A percentile compares a stretch with the other conserved stretches of the same genome.
phyloP scores from a whole-genome alignment of 306 rosid species.

The Sicyos edulis region DNA sequence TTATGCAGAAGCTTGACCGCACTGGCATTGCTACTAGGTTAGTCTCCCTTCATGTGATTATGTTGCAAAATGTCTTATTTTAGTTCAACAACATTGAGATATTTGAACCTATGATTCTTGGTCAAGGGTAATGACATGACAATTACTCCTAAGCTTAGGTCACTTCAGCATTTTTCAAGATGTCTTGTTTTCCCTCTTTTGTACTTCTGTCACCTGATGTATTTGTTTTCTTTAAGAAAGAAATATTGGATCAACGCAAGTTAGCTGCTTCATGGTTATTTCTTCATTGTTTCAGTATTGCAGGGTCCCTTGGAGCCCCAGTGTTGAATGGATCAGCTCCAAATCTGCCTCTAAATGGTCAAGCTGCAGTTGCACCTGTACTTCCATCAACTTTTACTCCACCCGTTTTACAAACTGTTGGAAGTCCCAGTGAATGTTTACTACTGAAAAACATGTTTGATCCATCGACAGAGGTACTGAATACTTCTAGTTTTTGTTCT shows the following conservation, averaged over 20 bases:
- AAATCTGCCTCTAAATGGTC: constrained; percentile 64
- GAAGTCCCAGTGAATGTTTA: constrained; percentile 84
- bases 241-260: not conserved
- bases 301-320: constrained; percentile 55
- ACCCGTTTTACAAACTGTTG: constrained; percentile 53
- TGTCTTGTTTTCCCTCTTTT: not conserved
- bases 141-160: too few species aligned
- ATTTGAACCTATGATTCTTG: too few species aligned
- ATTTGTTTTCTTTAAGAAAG: not conserved
- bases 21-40: constrained; percentile 78
- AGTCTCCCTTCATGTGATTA: constrained; percentile 19
- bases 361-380: constrained; percentile 39
- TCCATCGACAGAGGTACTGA: constrained; percentile 77
- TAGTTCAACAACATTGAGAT: too few species aligned
- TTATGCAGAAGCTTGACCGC: constrained; percentile 93
- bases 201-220: constrained; percentile 5
- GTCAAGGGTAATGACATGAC: too few species aligned
- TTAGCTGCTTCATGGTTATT: constrained; percentile 12
- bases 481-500: constrained; percentile 21
- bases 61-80: not conserved
- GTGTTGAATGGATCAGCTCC: constrained; percentile 62
- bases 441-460: constrained; percentile 93
- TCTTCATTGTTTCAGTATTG: constrained; percentile 49
- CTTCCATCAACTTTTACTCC: constrained; percentile 49
- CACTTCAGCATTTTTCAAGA: not conserved